A percentile compares a stretch with the other conserved stretches of the same genome.
phyloP scores from a whole-genome alignment of 2,329 filamentous ascomycete species.

The Nigrospora osmanthi region DNA sequence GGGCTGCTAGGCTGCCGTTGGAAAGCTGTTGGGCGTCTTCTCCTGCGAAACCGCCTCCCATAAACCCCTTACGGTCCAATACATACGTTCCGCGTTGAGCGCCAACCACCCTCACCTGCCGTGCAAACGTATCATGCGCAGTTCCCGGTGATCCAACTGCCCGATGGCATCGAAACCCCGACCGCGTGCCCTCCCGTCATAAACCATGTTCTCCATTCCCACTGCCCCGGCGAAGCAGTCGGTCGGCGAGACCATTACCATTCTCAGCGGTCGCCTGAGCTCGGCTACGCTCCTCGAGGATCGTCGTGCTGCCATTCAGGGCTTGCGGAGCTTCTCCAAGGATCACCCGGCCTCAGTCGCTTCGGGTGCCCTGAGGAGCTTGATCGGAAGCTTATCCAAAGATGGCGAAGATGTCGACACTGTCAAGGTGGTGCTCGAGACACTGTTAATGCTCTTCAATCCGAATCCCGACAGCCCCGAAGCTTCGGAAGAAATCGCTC shows the following conservation, averaged over 20 bases:
- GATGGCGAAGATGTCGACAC: conserved; percentile 96
- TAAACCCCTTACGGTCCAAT: too few species aligned
- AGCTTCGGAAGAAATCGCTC: conserved; percentile 88
- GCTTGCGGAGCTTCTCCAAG: conserved; percentile 91
- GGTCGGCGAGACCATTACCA: conserved; percentile 87
- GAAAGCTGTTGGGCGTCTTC: too few species aligned
- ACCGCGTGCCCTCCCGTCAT: conserved; percentile 13
- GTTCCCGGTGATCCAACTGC: conserved; percentile 12
- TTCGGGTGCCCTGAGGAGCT: conserved; percentile 78
- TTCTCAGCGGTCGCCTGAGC: conserved; percentile 77
- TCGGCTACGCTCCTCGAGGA: conserved; percentile 92
- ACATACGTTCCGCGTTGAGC: too few species aligned
- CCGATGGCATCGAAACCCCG: conserved; percentile 20
- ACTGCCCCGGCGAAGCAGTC: conserved; percentile 88
- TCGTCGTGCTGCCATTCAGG: conserved; percentile 84
- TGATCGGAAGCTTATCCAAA: conserved; percentile 78
- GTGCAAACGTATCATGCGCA: conserved; percentile 10
- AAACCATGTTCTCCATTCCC: conserved; percentile 55
- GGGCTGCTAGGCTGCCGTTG: too few species aligned
- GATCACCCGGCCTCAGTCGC: conserved; percentile 93
- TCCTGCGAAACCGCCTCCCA: too few species aligned
- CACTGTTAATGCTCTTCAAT: conserved; percentile 83
- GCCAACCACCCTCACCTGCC: too few species aligned
- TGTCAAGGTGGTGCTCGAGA: conserved; percentile 90
- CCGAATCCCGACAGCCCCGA: conserved; percentile 69